Evolutionary conservation across 1,284 basidiomycete species (phyloP).

Genomic region (Phlebopus sp.): DNA sequence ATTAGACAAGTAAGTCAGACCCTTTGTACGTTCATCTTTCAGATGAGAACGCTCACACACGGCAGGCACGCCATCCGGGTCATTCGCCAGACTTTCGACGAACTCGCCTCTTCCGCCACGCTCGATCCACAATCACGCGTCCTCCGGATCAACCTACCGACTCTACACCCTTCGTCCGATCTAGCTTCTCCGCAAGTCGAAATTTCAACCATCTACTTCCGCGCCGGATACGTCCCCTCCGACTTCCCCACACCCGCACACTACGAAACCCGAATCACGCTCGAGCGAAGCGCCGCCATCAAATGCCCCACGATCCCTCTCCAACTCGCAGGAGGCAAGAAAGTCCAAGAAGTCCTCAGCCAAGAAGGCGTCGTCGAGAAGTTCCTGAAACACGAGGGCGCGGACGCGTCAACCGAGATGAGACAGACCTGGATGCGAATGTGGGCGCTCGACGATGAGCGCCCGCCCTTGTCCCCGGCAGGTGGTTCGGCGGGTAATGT

Average conservation of each 20-base stretch:
- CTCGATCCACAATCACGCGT: conserved; percentile 41
- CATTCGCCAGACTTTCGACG: conserved; percentile 72
- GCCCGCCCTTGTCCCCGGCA: neutral
- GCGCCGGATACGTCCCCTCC: conserved; percentile 82
- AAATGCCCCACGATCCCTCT: conserved; percentile 92
- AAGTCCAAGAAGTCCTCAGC: conserved; percentile 89
- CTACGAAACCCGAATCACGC: conserved; percentile 71
- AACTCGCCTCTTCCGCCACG: conserved; percentile 54
- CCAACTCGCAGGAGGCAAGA: conserved; percentile 94
- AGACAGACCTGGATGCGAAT: conserved; percentile 76
- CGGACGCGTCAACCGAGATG: conserved; percentile 43
- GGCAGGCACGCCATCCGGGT: conserved; percentile 69
- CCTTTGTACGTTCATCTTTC: neutral
- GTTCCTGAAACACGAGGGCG: conserved; percentile 55
- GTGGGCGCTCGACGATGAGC: conserved; percentile 63
- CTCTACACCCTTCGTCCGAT: conserved; percentile 21
- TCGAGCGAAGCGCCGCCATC: conserved; percentile 83
- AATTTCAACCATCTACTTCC: conserved; percentile 85
- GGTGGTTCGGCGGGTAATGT: neutral
- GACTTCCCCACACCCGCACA: conserved; percentile 68
- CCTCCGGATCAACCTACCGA: conserved; percentile 42
- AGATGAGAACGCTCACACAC: neutral
- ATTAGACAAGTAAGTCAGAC: conserved; percentile 57
- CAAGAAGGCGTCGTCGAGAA: conserved; percentile 71
- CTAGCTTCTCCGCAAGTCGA: conserved; percentile 43